Conservation (phyloP, 2,329 filamentous ascomycete species). For the Emericellopsis atlantica region DNA sequence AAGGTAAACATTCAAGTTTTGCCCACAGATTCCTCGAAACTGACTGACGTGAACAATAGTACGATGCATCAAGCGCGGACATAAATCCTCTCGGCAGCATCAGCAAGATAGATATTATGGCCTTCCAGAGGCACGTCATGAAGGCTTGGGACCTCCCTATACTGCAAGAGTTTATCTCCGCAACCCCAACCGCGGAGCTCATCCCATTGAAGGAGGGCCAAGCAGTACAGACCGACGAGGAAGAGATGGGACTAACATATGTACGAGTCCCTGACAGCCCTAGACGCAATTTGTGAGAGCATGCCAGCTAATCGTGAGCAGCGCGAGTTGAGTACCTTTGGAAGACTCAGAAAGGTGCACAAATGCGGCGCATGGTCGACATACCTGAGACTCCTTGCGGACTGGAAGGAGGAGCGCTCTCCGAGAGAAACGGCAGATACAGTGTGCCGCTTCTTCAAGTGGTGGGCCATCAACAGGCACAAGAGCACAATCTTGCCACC, state of each 20-base stretch:
- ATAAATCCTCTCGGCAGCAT: slow-evolving; percentile 17
- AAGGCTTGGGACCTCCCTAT: slow-evolving; percentile 48
- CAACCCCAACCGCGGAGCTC: slow-evolving; percentile 41
- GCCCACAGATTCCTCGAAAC: too few relatives aligned
- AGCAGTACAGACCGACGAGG: slow-evolving; percentile 22
- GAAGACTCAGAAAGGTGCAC: slow-evolving; percentile 22
- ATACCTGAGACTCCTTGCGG: slow-evolving; percentile 22
- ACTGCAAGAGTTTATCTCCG: slow-evolving; percentile 48
- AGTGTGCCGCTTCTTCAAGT: slow-evolving; percentile 28
- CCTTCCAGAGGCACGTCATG: slow-evolving; percentile 48
- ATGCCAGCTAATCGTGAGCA: too few relatives aligned
- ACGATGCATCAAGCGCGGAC: slow-evolving; percentile 6
- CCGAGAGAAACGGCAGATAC: slow-evolving; percentile 27
- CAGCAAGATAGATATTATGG: slow-evolving; percentile 50
- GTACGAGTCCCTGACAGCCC: too few relatives aligned
- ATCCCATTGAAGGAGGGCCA: slow-evolving; percentile 19
- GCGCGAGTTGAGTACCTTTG: slow-evolving; percentile 23
- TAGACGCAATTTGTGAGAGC: too few relatives aligned
- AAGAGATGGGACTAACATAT: slow-evolving; percentile 29
- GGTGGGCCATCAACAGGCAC: slow-evolving; percentile 22
- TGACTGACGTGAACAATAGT: slow-evolving; percentile 3
- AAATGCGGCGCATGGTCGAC: slow-evolving; percentile 26
- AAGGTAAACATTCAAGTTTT: background rate
- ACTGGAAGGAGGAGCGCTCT: slow-evolving; percentile 19
- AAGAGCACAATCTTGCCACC: slow-evolving; percentile 1